These are phyloP conservation scores for Ogataea degrootiae DNA, from an alignment of 805 yeast genomes.

Conservation along the genomic window DNA sequence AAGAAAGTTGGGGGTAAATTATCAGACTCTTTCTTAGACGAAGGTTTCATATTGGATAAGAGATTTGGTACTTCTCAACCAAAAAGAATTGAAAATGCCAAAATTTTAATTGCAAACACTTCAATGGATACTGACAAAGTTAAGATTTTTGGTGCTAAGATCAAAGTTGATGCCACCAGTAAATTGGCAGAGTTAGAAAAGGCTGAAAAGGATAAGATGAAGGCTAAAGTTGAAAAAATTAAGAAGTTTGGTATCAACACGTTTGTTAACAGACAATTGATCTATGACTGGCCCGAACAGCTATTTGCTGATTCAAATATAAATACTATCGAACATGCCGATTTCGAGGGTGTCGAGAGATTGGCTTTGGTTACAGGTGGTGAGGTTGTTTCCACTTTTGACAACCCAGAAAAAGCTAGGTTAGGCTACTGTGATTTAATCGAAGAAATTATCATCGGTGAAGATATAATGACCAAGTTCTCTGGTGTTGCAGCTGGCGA, in stretches of 20 bases:
- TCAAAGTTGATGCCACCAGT: constrained; percentile 91
- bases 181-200: constrained; percentile 91
- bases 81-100: constrained; percentile 74
- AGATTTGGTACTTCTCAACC: constrained; percentile 94
- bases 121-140: constrained; percentile 97
- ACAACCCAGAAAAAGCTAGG: constrained; percentile 79
- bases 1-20: constrained; percentile 92
- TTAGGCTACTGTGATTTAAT: constrained; percentile 85
- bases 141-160: constrained; percentile 95
- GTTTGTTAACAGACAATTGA: constrained; percentile 92
- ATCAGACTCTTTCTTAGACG: constrained; percentile 89
- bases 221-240: constrained; percentile 80
- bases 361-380: constrained; percentile 96
- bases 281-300: constrained; percentile 98
- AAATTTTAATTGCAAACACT: constrained; percentile 89
- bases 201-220: constrained; percentile 94
- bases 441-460: constrained; percentile 92
- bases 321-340: constrained; percentile 96
- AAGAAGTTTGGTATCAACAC: constrained; percentile 75
- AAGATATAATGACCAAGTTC: constrained; percentile 82
- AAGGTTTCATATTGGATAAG: constrained; percentile 90
- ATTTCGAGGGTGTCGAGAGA: constrained; percentile 96
- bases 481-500: constrained; percentile 95
- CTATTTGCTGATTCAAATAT: constrained; percentile 82
- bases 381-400: constrained; percentile 96